Evolutionary conservation across 2,329 filamentous ascomycete genomes (phyloP).

Genomic region (Fusarium secorum): DNA sequence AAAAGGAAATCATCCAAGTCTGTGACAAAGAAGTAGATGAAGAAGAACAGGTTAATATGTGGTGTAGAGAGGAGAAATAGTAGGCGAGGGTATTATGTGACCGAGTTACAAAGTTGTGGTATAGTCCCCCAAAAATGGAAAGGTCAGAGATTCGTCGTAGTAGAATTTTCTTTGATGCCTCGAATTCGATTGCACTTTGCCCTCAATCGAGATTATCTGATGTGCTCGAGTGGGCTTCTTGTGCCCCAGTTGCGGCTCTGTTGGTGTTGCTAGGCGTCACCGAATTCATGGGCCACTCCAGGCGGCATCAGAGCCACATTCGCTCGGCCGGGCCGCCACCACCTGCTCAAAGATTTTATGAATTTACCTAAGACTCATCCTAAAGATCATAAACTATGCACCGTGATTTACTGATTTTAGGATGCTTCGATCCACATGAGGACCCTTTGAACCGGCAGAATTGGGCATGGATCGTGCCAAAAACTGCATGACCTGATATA

Average conservation of each 20-base stretch:
- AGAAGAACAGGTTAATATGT: neutral
- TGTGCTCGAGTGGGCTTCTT: neutral
- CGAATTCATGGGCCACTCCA: neutral
- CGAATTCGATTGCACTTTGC: neutral
- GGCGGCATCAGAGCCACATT: neutral
- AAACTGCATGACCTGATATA: slow-evolving; percentile 21
- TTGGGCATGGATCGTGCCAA: slow-evolving; percentile 25
- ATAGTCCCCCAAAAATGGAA: neutral
- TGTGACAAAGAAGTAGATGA: neutral
- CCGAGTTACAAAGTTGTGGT: neutral
- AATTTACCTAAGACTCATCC: neutral
- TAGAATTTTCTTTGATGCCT: neutral
- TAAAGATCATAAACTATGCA: neutral
- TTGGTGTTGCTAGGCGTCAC: slow-evolving; percentile 3
- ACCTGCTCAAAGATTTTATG: neutral
- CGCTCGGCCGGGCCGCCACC: neutral
- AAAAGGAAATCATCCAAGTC: neutral
- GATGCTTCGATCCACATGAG: neutral
- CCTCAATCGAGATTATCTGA: neutral
- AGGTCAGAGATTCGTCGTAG: neutral
- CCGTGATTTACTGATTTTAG: neutral
- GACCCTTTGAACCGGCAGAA: neutral
- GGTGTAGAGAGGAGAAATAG: accelerated
- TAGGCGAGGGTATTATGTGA: too few species aligned
- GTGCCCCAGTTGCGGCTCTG: neutral